Conservation (phyloP, 2,329 filamentous ascomycete species). For the Pseudocercospora macadamiae region DNA sequence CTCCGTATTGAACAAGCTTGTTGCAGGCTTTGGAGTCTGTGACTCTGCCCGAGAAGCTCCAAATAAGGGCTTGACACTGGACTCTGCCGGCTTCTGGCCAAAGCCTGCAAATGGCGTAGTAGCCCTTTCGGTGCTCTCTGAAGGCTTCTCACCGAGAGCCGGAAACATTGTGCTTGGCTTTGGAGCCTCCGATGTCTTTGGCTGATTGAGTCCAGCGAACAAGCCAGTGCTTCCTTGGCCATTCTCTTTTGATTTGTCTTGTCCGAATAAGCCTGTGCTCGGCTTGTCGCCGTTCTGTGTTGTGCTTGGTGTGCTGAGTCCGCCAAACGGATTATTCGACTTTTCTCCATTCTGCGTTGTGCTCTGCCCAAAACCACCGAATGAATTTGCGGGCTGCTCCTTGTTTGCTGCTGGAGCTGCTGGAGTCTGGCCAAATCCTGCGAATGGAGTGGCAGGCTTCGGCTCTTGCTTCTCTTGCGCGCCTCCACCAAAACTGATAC, state of each 20-base stretch:
- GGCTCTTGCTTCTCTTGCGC: conserved; percentile 12
- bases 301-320: conserved; percentile 7
- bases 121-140: background rate
- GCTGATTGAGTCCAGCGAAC: conserved; percentile 9
- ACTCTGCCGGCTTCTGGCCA: conserved; percentile 15
- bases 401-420: conserved; percentile 8
- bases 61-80: conserved; percentile 13
- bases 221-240: background rate
- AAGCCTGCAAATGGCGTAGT: conserved; percentile 19
- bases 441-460: conserved; percentile 1
- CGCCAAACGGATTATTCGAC: conserved; percentile 12
- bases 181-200: background rate
- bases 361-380: conserved; percentile 9
- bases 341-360: conserved; percentile 12
- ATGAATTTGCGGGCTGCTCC: conserved; percentile 9
- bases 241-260: conserved; percentile 18
- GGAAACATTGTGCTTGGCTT: background rate
- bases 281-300: conserved; percentile 11
- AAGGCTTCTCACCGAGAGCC: conserved; percentile 7
- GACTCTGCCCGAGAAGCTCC: conserved; percentile 9
- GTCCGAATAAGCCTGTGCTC: conserved; percentile 18
- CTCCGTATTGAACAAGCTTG: background rate
- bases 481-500: conserved; percentile 8
- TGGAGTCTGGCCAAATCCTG: conserved; percentile 15
- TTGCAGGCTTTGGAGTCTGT: conserved; percentile 1